Evolutionary conservation across 2,329 filamentous ascomycete genomes (phyloP), one percentile per base, ranked within the genome.

Genomic region (Aureobasidium sp.): DNA sequence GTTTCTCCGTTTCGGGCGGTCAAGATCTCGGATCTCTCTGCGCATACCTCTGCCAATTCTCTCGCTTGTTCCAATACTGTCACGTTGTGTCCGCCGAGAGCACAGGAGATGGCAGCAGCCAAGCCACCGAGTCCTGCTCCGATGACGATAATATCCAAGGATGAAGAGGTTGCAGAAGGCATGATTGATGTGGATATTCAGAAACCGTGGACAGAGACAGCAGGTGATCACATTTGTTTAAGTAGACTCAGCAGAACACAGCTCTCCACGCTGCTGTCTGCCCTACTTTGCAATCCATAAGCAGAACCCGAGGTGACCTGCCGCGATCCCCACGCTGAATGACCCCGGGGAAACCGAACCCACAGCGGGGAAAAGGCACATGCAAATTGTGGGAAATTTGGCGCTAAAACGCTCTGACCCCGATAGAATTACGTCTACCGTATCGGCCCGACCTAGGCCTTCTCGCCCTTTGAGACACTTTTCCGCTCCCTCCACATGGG

Each of bases 91-190:
- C 66, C 66, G 19, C 62, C 62, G 7, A 65, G 56, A 3, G 62
- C 59, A 55, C 63, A 63, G 6, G 66, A 62, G 25, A 68, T 60
- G 3, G 66, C 66, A 17, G 63, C 61, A 25, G 59, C 59, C 14
- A 69, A 54, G 8, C 66, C 66, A 34, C 61, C 60, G 24, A 69
- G 62, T 4, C 66, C 66, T 19, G 66, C 66, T 21, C 66, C 66
- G 3, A 67, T 62, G 25, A 69, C 60, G 51, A 63, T 58, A 42
- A 68, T 64, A 12, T 61, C 52, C 10, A 67, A 39, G 21, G 30
- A n/a, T 25, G 40, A 22, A 16, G 39, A 45, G 2, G 24, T 44
- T n/a, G 34, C 51, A n/a, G 50, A 53, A 39, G 51, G 22, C 51
- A 53, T 53, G 24, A 12, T n/a, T 38, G 14, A 32, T 42, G 38